These are phyloP conservation scores for Saprolegnia parasitica DNA, from an alignment of 352 stramenopile genomes.

Conservation along the genomic window DNA sequence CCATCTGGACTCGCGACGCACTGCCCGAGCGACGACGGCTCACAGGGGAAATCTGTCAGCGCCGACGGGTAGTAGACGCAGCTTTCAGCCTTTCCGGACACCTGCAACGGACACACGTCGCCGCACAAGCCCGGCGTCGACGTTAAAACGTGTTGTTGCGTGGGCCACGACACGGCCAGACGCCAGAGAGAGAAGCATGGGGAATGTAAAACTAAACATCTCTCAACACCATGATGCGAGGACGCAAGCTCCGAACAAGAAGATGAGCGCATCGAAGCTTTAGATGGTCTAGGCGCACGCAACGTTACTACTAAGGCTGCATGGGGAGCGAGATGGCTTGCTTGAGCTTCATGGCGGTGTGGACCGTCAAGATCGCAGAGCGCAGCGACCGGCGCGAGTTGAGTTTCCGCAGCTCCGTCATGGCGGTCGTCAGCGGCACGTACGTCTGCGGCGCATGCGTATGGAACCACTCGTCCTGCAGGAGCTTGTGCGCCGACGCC, in stretches of 20 bases:
- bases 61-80: not conserved
- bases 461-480: conserved; percentile 87
- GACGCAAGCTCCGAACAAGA: too few relatives aligned
- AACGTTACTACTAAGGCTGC: not conserved
- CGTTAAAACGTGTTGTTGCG: not conserved
- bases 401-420: conserved; percentile 86
- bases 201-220: too few relatives aligned
- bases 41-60: not conserved
- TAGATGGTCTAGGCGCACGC: too few relatives aligned
- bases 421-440: conserved; percentile 75
- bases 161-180: not conserved
- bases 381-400: conserved; percentile 92
- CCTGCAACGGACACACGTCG: not conserved
- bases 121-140: not conserved
- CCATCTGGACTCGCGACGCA: not conserved
- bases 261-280: too few relatives aligned
- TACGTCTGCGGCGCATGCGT: conserved; percentile 39
- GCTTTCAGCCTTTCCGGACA: not conserved
- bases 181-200: not conserved
- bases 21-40: not conserved
- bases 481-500: conserved; percentile 34
- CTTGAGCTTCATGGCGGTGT: conserved; percentile 60
- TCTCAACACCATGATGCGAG: too few relatives aligned
- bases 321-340: not conserved
- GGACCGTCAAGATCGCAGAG: conserved; percentile 85